Percentiles rank a stretch among this genome's conserved stretches.
Evolutionary conservation across 768 basidiomycete species (phyloP).

Genomic region (Lentinula sp.): DNA sequence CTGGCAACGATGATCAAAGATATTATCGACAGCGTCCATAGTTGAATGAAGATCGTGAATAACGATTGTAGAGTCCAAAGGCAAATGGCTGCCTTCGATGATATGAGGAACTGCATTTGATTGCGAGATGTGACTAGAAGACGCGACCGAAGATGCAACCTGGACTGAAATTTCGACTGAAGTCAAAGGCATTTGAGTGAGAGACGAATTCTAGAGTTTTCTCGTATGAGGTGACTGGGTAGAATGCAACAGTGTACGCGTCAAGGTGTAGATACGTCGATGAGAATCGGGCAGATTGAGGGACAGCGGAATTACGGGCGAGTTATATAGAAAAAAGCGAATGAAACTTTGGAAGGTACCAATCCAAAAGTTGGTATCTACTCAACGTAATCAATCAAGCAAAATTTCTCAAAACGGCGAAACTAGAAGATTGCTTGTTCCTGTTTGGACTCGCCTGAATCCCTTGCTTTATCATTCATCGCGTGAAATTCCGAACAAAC

Average conservation of each 20-base stretch:
- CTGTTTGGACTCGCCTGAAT: not conserved
- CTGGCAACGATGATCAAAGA: not conserved
- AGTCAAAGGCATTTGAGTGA: conserved; percentile 9
- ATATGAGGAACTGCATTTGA: not conserved
- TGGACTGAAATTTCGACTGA: conserved; percentile 11
- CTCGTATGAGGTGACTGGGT: not conserved
- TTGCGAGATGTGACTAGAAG: conserved; percentile 3
- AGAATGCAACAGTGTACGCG: conserved; percentile 7
- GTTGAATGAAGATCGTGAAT: not conserved
- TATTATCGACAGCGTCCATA: not conserved
- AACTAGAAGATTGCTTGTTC: not conserved
- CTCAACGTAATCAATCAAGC: not conserved
- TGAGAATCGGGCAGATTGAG: conserved; percentile 9
- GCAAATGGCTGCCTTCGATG: not conserved
- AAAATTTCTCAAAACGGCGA: not conserved
- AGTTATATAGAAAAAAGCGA: not conserved
- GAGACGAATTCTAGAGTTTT: not conserved
- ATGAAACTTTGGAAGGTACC: not conserved
- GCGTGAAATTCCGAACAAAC: not conserved
- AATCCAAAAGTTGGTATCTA: not conserved
- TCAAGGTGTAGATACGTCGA: not conserved
- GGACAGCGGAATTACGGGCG: not conserved
- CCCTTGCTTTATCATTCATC: not conserved
- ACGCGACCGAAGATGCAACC: conserved; percentile 15
- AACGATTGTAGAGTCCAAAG: not conserved